Percentiles rank a stretch among this genome's conserved stretches.
phyloP scores from a whole-genome alignment of 2,329 filamentous ascomycete species.

The Colletotrichum musae region DNA sequence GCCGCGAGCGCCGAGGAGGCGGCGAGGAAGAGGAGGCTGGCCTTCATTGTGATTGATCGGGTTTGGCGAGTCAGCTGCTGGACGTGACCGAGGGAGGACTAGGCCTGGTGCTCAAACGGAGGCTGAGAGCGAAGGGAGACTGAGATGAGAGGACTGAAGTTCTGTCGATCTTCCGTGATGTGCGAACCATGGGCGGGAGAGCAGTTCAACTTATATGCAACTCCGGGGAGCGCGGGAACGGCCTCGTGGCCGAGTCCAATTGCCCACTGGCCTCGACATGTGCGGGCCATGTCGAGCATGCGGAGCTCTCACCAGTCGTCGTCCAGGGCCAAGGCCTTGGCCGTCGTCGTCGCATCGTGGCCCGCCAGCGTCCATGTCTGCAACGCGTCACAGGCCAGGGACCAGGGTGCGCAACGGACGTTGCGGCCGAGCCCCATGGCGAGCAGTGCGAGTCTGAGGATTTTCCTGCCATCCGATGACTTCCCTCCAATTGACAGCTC shows the following conservation, averaged over 20 bases:
- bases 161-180: conserved; percentile 23
- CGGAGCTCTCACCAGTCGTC: background rate
- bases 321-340: conserved; percentile 26
- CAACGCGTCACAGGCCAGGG: conserved; percentile 21
- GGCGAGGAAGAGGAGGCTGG: conserved; percentile 34
- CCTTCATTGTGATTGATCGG: conserved; percentile 32
- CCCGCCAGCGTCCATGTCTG: conserved; percentile 11
- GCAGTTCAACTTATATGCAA: conserved; percentile 26
- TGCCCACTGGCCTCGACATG: background rate
- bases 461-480: background rate
- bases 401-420: background rate
- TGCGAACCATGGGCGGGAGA: background rate
- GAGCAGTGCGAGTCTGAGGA: conserved; percentile 9
- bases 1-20: conserved; percentile 33
- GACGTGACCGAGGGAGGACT: background rate
- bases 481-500: conserved; percentile 17
- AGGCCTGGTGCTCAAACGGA: conserved; percentile 4
- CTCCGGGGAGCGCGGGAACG: background rate
- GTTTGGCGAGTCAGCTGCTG: conserved; percentile 10
- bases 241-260: background rate
- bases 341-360: conserved; percentile 10
- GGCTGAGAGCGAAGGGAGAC: background rate
- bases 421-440: conserved; percentile 11
- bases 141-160: conserved; percentile 22
- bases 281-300: background rate